Evolutionary conservation across 2,329 filamentous ascomycete genomes (phyloP).

Genomic region (Cytospora schulzeri): DNA sequence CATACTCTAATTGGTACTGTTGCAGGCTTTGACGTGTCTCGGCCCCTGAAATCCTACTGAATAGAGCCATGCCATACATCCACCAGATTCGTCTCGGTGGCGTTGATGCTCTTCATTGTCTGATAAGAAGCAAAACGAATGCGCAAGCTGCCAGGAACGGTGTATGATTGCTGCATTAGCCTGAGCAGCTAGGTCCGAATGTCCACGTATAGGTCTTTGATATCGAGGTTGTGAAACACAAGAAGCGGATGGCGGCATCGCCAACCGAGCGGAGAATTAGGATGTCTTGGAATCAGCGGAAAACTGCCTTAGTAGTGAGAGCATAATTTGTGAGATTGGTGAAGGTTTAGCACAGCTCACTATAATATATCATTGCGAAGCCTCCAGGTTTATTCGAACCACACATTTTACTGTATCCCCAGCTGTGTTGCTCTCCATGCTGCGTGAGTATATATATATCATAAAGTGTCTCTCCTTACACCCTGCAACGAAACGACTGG

Average conservation of each 20-base stretch:
- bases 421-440: not conserved
- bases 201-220: not conserved
- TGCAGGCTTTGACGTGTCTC: conserved; percentile 1
- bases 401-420: not conserved
- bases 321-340: not conserved
- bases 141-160: too few relatives aligned
- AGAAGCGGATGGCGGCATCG: not conserved
- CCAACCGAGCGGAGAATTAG: not conserved
- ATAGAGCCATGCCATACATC: not conserved
- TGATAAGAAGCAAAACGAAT: not conserved
- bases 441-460: not conserved
- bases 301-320: not conserved
- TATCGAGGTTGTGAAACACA: not conserved
- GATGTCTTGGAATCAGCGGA: not conserved
- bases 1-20: not conserved
- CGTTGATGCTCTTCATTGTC: not conserved
- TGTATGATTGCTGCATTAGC: not conserved
- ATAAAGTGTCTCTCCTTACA: not conserved
- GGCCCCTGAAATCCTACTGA: conserved; percentile 6
- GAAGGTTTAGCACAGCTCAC: not conserved
- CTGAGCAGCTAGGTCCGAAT: not conserved
- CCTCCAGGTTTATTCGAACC: not conserved
- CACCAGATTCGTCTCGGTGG: not conserved
- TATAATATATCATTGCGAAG: not conserved
- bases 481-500: too few relatives aligned